A percentile compares a stretch with the other conserved stretches of the same genome.
Evolutionary conservation across 768 basidiomycete species (phyloP).

Genomic region (Rubroboletus satanas): DNA sequence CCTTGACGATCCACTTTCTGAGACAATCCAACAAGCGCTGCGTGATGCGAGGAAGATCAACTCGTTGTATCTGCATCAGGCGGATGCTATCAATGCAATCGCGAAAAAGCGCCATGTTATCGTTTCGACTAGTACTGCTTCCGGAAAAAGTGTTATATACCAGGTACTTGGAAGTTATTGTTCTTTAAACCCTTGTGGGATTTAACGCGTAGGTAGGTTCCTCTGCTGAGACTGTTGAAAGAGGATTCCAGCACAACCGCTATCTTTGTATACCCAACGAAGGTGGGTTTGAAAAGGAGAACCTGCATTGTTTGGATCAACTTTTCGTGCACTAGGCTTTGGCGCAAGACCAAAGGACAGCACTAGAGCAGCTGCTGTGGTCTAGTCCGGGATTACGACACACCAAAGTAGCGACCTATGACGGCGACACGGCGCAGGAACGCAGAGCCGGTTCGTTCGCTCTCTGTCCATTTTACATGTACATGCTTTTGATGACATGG

Average conservation of each 20-base stretch:
- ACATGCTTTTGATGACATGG: neutral
- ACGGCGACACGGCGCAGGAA: conserved; percentile 83
- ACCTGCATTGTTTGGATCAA: neutral
- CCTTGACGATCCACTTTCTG: conserved; percentile 57
- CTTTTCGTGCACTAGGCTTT: conserved; percentile 53
- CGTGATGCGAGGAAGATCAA: conserved; percentile 55
- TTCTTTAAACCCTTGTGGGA: neutral
- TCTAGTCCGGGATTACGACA: conserved; percentile 60
- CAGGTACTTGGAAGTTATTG: conserved; percentile 49
- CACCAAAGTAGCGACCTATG: conserved; percentile 71
- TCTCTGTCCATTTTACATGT: neutral
- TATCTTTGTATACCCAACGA: conserved; percentile 87
- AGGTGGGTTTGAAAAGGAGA: conserved; percentile 39
- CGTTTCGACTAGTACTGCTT: conserved; percentile 87
- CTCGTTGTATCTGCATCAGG: conserved; percentile 67
- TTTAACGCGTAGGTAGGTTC: conserved; percentile 46
- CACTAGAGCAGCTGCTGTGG: conserved; percentile 63
- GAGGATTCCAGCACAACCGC: conserved; percentile 59
- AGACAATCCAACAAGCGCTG: conserved; percentile 52
- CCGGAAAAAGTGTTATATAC: conserved; percentile 85
- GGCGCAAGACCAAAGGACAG: conserved; percentile 80
- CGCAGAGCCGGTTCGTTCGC: conserved; percentile 47
- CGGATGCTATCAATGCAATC: conserved; percentile 64
- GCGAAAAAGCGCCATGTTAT: conserved; percentile 64
- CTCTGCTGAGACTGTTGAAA: conserved; percentile 64